Base-by-base conservation (phyloP, 441 rosid species). In the Syzygium syzygioides region DNA sequence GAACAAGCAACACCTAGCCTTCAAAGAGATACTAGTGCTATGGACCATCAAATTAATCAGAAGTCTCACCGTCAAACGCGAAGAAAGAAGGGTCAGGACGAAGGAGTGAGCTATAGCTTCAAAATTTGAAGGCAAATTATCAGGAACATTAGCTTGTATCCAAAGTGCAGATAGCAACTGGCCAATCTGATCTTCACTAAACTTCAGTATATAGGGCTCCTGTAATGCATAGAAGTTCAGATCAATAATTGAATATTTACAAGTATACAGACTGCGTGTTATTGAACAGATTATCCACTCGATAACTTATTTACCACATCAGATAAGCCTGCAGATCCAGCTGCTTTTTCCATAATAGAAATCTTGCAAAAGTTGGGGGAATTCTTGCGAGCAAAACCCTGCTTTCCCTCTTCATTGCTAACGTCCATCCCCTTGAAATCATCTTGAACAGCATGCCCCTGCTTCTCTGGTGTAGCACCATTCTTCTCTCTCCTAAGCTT, bases 51-150 rank as follows among this genome's bases (percentile, higher is more conserved):
- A 37, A 76, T 55, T 28, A 34, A 55, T 26, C n/a, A 56, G 59
- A 89, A 66, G 60, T 64, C 68, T 91, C 86, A 98, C 99, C 97
- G 95, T 94, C 91, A 96, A 57, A 34, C 94, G 96, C n/a, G 95
- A 93, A 80, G 99, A 96, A 92, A 95, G 93, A 86, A 96, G 92
- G 57, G 95, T 93, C 91, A 96, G 84, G 88, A 89, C 91, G 89
- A 95, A 94, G 87, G 99, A 98, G 93, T 95, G 98, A 90, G 97
- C 96, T 89, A 98, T 96, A 87, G 99, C 98, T 94, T 96, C 99
- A 89, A 97, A 68, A 93, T 95, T 96, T 87, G 98, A 93, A 88
- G 99, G 99, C 91, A 91, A 89, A 91, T 95, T 96, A 92, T 98
- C 98, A 1, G 98, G 94, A 90, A 95, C 94, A 79, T 92, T 91